These are phyloP conservation scores for Globisporangium lucens DNA, from an alignment of 352 stramenopile species.

Conservation along the genomic window DNA sequence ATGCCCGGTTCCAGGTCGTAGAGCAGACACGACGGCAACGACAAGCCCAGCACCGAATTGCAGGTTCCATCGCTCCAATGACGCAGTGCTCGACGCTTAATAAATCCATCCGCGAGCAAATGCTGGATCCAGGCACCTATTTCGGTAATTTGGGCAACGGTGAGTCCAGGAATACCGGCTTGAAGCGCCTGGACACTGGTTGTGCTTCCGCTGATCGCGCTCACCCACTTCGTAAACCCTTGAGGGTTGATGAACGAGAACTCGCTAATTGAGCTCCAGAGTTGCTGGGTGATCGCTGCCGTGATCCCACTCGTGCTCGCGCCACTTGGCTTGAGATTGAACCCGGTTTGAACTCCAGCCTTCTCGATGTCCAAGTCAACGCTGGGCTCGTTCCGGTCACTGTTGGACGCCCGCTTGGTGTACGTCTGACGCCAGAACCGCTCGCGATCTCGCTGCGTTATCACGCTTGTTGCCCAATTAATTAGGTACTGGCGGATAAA, in stretches of 20 bases:
- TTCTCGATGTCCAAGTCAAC: constrained; percentile 62
- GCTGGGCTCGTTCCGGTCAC: constrained; percentile 42
- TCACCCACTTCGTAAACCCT: constrained; percentile 54
- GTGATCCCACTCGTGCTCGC: constrained; percentile 31
- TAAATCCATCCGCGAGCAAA: constrained; percentile 40
- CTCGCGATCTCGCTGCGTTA: constrained; percentile 53
- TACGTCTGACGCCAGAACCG: constrained; percentile 60
- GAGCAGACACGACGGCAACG: constrained; percentile 27
- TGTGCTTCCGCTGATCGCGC: constrained; percentile 13
- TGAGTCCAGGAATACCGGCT: constrained; percentile 26
- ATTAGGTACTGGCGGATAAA: constrained; percentile 61
- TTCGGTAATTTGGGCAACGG: constrained; percentile 28
- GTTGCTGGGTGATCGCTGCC: constrained; percentile 24
- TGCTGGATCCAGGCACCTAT: constrained; percentile 42
- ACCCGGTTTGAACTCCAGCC: constrained; percentile 46
- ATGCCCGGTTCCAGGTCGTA: constrained; percentile 68
- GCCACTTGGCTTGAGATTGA: constrained; percentile 35
- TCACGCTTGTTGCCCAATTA: constrained; percentile 37
- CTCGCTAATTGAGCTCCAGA: constrained; percentile 42
- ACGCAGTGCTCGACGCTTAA: constrained; percentile 44
- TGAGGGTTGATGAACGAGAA: constrained; percentile 41
- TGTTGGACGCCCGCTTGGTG: constrained; percentile 34
- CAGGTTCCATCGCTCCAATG: constrained; percentile 70
- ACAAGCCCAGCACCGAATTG: constrained; percentile 38
- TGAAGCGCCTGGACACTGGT: constrained; percentile 19